A percentile compares a stretch with the other conserved stretches of the same genome.
Conservation (phyloP, 1,284 basidiomycete genomes). For the Malassezia sp. region DNA sequence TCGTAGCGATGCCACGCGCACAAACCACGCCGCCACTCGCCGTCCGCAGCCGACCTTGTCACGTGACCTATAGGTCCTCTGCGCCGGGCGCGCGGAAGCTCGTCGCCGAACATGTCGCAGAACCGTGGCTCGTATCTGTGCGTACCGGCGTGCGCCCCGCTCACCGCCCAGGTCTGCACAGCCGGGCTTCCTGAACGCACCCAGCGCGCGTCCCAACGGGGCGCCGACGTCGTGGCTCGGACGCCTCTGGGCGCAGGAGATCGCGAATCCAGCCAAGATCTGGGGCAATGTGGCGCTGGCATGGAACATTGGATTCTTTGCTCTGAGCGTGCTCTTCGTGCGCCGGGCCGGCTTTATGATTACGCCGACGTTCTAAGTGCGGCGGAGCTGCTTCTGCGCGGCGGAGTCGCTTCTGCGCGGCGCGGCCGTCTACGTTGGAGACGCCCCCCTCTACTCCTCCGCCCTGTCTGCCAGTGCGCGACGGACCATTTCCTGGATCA, state of each 20-base stretch:
- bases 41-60: neutral
- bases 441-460: no score
- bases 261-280: constrained; percentile 36
- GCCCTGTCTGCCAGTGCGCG: constrained; percentile 6
- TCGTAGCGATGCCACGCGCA: neutral
- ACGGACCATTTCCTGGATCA: constrained; percentile 12
- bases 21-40: neutral
- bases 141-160: constrained; percentile 1
- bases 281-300: constrained; percentile 33
- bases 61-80: constrained; percentile 10
- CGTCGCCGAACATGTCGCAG: constrained; percentile 8
- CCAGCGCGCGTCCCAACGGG: neutral
- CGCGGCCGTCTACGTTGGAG: no score
- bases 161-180: constrained; percentile 10
- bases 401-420: no score
- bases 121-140: constrained; percentile 15
- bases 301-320: constrained; percentile 36
- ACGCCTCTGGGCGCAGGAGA: constrained; percentile 20
- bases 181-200: constrained; percentile 12
- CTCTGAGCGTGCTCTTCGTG: constrained; percentile 28
- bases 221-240: constrained; percentile 9
- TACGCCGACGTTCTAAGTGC: constrained; percentile 31
- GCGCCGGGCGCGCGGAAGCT: neutral
- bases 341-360: constrained; percentile 33
- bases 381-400: no score